These are phyloP conservation scores for Uronychia binucleata DNA, from an alignment of 73 alveolate genomes.

Conservation along the genomic window DNA sequence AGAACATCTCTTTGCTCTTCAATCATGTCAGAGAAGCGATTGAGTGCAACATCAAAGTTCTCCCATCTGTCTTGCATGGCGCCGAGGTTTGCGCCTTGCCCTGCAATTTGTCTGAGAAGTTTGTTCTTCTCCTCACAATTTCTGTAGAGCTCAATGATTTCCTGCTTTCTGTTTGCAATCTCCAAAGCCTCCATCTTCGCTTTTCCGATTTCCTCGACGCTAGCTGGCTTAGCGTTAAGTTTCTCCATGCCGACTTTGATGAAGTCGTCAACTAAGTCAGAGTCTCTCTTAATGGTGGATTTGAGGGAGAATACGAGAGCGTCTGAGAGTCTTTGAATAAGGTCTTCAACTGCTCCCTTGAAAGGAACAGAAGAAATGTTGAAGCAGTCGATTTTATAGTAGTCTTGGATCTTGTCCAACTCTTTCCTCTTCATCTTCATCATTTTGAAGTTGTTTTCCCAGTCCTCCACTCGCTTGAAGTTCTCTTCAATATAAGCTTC, in stretches of 20 bases:
- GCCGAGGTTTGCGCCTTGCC: constrained; percentile 88
- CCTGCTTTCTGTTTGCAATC: constrained; percentile 84
- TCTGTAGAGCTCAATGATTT: constrained; percentile 78
- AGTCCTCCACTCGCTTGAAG: constrained; percentile 91
- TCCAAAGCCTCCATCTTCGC: constrained; percentile 90
- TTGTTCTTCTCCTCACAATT: constrained; percentile 89
- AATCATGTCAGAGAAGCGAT: constrained; percentile 89
- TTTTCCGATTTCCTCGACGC: constrained; percentile 94
- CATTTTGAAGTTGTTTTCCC: constrained; percentile 95
- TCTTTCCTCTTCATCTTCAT: constrained; percentile 92
- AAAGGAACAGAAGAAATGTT: constrained; percentile 83
- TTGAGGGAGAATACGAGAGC: constrained; percentile 84
- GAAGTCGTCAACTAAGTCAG: constrained; percentile 84
- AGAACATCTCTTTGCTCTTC: constrained; percentile 93
- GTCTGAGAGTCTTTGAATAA: constrained; percentile 93
- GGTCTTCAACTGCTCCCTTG: constrained; percentile 88
- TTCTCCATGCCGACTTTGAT: constrained; percentile 89
- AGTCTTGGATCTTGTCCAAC: constrained; percentile 89
- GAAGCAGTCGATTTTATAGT: constrained; percentile 90
- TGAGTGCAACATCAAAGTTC: constrained; percentile 91
- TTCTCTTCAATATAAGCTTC: constrained; percentile 90
- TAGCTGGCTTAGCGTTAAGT: constrained; percentile 88
- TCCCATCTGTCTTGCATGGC: constrained; percentile 94
- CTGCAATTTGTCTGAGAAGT: constrained; percentile 87
- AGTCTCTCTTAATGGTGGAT: constrained; percentile 84